Base-by-base conservation (phyloP, 805 yeast genomes). In the Wickerhamiella shivajii region DNA sequence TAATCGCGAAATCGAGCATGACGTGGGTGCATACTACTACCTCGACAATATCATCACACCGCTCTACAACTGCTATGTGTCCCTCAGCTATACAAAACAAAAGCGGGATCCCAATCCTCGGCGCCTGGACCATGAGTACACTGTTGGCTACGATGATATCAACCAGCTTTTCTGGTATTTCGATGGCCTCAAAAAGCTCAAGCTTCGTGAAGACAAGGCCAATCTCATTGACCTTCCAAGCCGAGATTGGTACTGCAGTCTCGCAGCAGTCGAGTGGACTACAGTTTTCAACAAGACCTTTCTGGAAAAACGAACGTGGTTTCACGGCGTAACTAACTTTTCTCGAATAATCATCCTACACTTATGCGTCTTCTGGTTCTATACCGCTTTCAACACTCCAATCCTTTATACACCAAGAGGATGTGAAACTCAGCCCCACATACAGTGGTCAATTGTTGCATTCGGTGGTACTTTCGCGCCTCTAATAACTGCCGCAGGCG, bases 111-210 rank as follows among this genome's bases (percentile, higher is more conserved):
- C 72, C 46, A 57, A 67, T 3, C 75, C 65, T 44, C 57, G 60
- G 8, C 76, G 71, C 39, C 67, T 62, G 36, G 87, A 77, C 47
- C 87, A 83, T 49, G 63, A 70, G 11, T 57, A 67, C 18, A 69
- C 70, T 4, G 73, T 83, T 38, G 95, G 95, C 0, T 83, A 83
- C 52, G 95, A 83, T 57, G 95, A 83, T 52, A 73, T 83, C 52
- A 83, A 83, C 50, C 94, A 83, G 47, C 59, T 77, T 24, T 83
- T 83, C 49, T 83, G 95, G 95, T 73, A 77, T 44, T 63, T 71
- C 3, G 66, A 71, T 40, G 83, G 90, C 0, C 59, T 83, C 33
- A 71, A 70, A 40, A 63, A 64, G 32, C 63, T 83, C 13, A 55
- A 56, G 2, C 49, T 77, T 20, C 46, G 54, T 3, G 63, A 63